Percentiles rank a stretch among this genome's conserved stretches.
phyloP scores from a whole-genome alignment of 2,329 filamentous ascomycete species.

The Hirsutella thompsonii region DNA sequence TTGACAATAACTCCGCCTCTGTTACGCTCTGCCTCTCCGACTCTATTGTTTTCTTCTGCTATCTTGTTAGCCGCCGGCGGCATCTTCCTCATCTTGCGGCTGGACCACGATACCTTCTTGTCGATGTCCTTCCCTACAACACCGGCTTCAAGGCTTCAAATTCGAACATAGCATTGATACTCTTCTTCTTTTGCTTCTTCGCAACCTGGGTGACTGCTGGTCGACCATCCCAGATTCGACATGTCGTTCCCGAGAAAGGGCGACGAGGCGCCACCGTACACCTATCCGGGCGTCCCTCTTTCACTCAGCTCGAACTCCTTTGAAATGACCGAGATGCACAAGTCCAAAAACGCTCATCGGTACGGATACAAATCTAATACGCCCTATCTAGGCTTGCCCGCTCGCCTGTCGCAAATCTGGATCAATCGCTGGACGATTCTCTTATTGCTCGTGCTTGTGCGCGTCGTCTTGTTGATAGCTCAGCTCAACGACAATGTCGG shows the following conservation, averaged over 20 bases:
- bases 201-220: too few relatives aligned
- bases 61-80: too few relatives aligned
- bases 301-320: slow-evolving; percentile 24
- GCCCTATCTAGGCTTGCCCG: slow-evolving; percentile 81
- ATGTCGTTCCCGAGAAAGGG: slow-evolving; percentile 23
- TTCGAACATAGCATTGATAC: neutral
- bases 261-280: slow-evolving; percentile 9
- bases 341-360: slow-evolving; percentile 21
- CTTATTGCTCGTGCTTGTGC: slow-evolving; percentile 70
- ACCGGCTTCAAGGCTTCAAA: too few relatives aligned
- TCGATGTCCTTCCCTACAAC: too few relatives aligned
- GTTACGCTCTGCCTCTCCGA: too few relatives aligned
- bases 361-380: slow-evolving; percentile 60
- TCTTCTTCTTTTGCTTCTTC: neutral
- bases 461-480: slow-evolving; percentile 64
- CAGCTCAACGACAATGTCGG: slow-evolving; percentile 61
- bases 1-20: too few relatives aligned
- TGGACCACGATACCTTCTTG: too few relatives aligned
- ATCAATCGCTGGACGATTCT: slow-evolving; percentile 95
- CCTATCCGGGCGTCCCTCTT: slow-evolving; percentile 23
- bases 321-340: slow-evolving; percentile 19
- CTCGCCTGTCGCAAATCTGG: slow-evolving; percentile 90
- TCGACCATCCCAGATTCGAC: slow-evolving; percentile 13
- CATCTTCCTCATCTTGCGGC: too few relatives aligned
- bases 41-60: too few relatives aligned